Evolutionary conservation across 768 basidiomycete genomes (phyloP), one percentile per base, ranked within the genome.

Genomic region (Lenzites betulinus): DNA sequence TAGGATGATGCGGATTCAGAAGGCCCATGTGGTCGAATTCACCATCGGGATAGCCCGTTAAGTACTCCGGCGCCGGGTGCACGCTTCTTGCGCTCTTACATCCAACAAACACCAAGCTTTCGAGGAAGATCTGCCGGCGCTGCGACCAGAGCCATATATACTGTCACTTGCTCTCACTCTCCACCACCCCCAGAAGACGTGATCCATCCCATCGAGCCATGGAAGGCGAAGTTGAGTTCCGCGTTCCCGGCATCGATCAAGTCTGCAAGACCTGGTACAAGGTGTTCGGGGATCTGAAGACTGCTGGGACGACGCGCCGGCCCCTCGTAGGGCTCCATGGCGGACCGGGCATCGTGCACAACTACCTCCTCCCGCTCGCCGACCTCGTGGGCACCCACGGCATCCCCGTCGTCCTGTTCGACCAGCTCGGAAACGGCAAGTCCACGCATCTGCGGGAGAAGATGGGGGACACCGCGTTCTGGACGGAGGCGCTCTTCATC

Each of bases 401-500:
- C 47, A 75, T 76, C 33, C 77, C 80, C 0, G 74, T 84, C 59
- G 65, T 83, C 42, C 73, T 83, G 64, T 83, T 83, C 58, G 82
- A 83, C 60, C 81, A 83, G 70, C 66, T 84, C 48, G 83, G 82
- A 7, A 76, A 67, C 61, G 79, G 76, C 16, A 65, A 69, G 43
- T 82, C 81, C 3, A 79, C 81, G 13, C 81, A 79, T 53, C 73
- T 76, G 0, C 73, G 65, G 2, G 71, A 74, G 55, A 77, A 76
- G 41, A 62, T 69, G 1, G 63, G 61, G 2, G 67, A 71, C 28
- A 50, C 53, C 22, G 38, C 55, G 48, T 81, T 81, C 65, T 79
- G 78, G 81, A 78, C 76, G 7, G 64, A 77, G 22, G 75, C 80
- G 7, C 76, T 86, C 2, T 86, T 83, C 71, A 66, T 82, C 51